Percentiles rank a stretch among this genome's conserved stretches.
These are phyloP conservation scores for Candida dajiaensis DNA, from an alignment of 805 yeast genomes.

Conservation along the genomic window DNA sequence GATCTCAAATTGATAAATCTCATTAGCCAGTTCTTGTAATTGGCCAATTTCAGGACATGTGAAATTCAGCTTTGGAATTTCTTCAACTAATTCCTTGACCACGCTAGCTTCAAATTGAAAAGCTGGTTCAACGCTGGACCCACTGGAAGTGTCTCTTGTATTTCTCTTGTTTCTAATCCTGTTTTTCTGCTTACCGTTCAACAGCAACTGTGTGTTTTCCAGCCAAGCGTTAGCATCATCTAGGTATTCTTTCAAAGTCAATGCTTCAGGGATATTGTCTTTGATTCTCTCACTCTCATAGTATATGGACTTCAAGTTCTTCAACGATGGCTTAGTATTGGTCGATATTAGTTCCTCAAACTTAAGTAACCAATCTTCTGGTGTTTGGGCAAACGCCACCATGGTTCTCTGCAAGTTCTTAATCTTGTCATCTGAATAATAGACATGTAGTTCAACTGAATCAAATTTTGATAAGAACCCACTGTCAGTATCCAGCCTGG, in stretches of 20 bases:
- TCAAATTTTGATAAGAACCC: constrained; percentile 8
- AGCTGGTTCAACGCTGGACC: constrained; percentile 4
- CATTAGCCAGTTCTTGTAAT: constrained; percentile 44
- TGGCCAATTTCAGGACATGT: constrained; percentile 55
- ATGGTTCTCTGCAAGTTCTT: constrained; percentile 31
- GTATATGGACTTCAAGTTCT: constrained; percentile 37
- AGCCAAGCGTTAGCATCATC: constrained; percentile 44
- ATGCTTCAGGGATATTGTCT: constrained; percentile 32
- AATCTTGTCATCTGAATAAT: constrained; percentile 49
- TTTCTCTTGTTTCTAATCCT: constrained; percentile 24
- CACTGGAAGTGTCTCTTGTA: background rate
- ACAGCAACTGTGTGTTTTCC: constrained; percentile 46
- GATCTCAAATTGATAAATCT: constrained; percentile 45
- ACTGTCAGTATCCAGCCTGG: constrained; percentile 1
- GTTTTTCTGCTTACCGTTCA: constrained; percentile 37
- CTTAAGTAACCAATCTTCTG: constrained; percentile 45
- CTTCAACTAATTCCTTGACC: constrained; percentile 29
- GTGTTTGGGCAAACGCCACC: constrained; percentile 37
- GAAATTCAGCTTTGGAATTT: constrained; percentile 46
- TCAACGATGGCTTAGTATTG: constrained; percentile 41
- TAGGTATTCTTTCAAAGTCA: constrained; percentile 35
- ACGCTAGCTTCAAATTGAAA: constrained; percentile 13
- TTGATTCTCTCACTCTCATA: constrained; percentile 50
- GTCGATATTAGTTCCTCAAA: constrained; percentile 35
- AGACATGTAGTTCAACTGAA: constrained; percentile 39